Base-by-base conservation (phyloP, 768 basidiomycete genomes). In the Rhodosporidiobolus odoratus region DNA sequence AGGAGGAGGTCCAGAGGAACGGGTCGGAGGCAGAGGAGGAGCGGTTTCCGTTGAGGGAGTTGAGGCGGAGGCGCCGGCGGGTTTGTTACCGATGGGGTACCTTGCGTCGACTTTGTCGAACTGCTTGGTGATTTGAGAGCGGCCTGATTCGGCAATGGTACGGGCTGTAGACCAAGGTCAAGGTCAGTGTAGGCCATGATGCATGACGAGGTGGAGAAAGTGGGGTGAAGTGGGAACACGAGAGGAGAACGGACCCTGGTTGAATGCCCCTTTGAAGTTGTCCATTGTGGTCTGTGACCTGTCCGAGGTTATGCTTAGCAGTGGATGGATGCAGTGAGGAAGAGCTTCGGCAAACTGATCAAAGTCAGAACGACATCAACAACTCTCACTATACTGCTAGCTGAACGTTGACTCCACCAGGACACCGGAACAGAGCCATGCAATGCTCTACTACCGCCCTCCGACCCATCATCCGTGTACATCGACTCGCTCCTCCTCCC, bases 121-220 rank as follows among this genome's bases (percentile, higher is more conserved):
- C 7, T 45, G 43, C 5, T 58, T 34, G 35, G 43, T 65, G 58
- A 61, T 45, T 19, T 60, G 58, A 8, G 63, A 35, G 25, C 62
- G 52, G 30, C 69, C 69, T 9, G 54, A 48, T 21, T 70, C 69
- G 32, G 69, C 69, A 35, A 60, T 27, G 5, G 58, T n/a, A 37
- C 54, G 53, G 38, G 69, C 69, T 70, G 62, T 34, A 9, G 27
- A 30, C 57, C 3, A 52, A 57, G 50, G 12, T 58, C 1, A 13
- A 5, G 38, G 37, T 30, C 19, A 38, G 7, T 13, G 38, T 2
- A 58, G 41, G 15, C 52, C 8, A 59, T 3, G 3, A 21, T n/a
- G 47, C 25, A n/a, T 12, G 60, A n/a, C 19, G 1, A 37, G 47
- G 1, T 4, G 4, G 23, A 27, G 19, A 35, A 50, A 30, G 47